Evolutionary conservation across 352 stramenopile species (phyloP).

Genomic region (Globisporangium abappressorium): DNA sequence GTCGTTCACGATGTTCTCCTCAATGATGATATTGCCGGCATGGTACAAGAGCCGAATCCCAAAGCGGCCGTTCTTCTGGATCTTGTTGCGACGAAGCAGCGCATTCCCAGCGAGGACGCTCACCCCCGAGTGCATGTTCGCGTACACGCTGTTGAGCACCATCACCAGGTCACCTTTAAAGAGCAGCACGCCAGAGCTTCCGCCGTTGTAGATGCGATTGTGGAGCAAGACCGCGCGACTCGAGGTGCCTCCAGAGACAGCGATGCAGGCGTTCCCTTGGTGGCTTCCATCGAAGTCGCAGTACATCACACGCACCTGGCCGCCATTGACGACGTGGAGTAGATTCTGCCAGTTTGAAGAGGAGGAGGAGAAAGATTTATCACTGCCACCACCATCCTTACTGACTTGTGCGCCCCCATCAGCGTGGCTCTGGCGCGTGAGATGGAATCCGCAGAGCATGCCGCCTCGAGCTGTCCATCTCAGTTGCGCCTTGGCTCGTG

Average conservation of each 20-base stretch:
- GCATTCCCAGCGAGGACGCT: conserved; percentile 56
- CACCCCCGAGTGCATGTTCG: conserved; percentile 58
- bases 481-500: conserved; percentile 38
- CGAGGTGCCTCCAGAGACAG: conserved; percentile 41
- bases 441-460: conserved; percentile 60
- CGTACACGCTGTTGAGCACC: conserved; percentile 47
- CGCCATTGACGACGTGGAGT: conserved; percentile 40
- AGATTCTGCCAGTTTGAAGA: conserved; percentile 61
- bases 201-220: conserved; percentile 51
- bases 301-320: conserved; percentile 48
- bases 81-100: conserved; percentile 58
- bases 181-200: conserved; percentile 61
- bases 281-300: conserved; percentile 70
- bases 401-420: neutral
- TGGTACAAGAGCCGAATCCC: conserved; percentile 72
- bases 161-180: conserved; percentile 57
- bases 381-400: neutral
- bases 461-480: conserved; percentile 58
- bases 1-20: conserved; percentile 66
- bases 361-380: neutral
- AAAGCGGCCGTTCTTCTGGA: conserved; percentile 66
- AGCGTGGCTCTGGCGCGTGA: conserved; percentile 31
- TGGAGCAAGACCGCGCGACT: conserved; percentile 55
- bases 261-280: conserved; percentile 61
- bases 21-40: conserved; percentile 63